Evolutionary conservation across 2,329 filamentous ascomycete genomes (phyloP).

Genomic region (Botryotinia calthae): DNA sequence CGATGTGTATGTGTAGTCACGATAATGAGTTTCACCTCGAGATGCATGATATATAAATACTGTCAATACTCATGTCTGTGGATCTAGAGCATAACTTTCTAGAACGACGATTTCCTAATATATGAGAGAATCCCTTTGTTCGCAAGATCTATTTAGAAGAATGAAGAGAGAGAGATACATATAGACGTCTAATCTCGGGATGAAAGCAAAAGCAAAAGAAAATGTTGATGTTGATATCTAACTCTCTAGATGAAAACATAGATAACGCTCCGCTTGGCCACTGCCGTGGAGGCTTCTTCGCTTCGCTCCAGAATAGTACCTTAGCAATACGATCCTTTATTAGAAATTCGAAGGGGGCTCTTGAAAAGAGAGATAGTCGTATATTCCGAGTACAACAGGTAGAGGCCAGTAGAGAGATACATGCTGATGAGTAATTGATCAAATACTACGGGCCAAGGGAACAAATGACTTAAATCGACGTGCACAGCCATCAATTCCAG

Average conservation of each 20-base stretch:
- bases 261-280: background rate
- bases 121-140: too few species aligned
- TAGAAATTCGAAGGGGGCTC: background rate
- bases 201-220: too few species aligned
- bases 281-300: background rate
- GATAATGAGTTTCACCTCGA: background rate
- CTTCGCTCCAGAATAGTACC: background rate
- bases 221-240: too few species aligned
- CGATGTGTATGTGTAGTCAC: background rate
- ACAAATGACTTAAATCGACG: background rate
- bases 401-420: background rate
- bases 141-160: too few species aligned
- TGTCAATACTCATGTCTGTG: background rate
- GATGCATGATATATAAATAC: background rate
- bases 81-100: too few species aligned
- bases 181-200: too few species aligned
- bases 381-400: background rate
- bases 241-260: background rate
- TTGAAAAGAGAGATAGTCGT: background rate
- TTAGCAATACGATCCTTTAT: background rate
- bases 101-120: too few species aligned
- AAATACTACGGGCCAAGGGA: background rate
- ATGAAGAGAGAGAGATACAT: too few species aligned
- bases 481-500: background rate
- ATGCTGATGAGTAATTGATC: conserved; percentile 9